Conservation (phyloP, 768 basidiomycete species). For the Naganishia vaughanmartiniae region DNA sequence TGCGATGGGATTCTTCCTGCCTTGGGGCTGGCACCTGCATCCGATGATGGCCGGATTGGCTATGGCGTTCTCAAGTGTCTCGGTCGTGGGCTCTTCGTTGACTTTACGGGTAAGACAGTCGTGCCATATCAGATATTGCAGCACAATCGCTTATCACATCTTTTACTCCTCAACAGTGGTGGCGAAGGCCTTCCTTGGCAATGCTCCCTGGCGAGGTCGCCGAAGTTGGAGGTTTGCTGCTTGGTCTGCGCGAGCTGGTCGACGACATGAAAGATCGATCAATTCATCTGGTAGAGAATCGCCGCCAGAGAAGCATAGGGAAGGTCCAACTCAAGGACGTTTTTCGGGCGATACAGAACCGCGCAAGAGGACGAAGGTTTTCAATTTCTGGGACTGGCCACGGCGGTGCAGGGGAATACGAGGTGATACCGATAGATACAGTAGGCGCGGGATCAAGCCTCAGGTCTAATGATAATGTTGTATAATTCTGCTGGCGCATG, state of each 20-base stretch:
- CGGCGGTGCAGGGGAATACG: conserved; percentile 11
- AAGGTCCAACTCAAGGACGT: conserved; percentile 11
- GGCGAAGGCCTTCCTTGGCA: conserved; percentile 46
- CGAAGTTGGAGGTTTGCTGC: conserved; percentile 53
- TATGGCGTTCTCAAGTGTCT: conserved; percentile 96
- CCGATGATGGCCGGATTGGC: conserved; percentile 99
- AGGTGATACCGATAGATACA: conserved; percentile 27
- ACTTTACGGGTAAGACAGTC: conserved; percentile 62
- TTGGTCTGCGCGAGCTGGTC: conserved; percentile 55
- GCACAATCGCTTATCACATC: conserved; percentile 11
- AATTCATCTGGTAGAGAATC: conserved; percentile 5
- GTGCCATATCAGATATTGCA: neutral
- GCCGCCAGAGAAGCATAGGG: conserved; percentile 8
- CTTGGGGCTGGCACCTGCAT: conserved; percentile 85
- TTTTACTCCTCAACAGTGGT: conserved; percentile 40
- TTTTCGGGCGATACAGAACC: conserved; percentile 9
- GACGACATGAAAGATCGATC: conserved; percentile 55
- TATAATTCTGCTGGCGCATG: conserved; percentile 10
- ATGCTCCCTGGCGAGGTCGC: conserved; percentile 62
- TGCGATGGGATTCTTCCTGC: conserved; percentile 94
- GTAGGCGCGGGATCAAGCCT: neutral
- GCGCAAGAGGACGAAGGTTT: conserved; percentile 7
- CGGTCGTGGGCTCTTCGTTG: conserved; percentile 86
- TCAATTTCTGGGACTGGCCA: neutral
- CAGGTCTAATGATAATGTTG: conserved; percentile 3